Base-by-base conservation (phyloP, 148 eudicot genomes). In the Salicornia ramosissima region DNA sequence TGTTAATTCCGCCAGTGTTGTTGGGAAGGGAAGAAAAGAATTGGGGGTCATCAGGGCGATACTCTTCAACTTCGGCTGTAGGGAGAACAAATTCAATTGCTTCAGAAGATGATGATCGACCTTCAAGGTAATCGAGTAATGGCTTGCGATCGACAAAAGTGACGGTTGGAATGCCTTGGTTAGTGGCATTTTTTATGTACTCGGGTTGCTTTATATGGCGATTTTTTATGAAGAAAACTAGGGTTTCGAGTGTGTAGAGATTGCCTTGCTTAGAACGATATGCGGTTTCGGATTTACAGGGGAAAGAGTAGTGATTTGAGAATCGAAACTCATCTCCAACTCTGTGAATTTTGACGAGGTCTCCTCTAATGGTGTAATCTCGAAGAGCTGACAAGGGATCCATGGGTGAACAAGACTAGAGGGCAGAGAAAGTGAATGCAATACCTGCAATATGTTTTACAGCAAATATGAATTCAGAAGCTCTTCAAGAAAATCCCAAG, bases 181-280 rank as follows among this genome's bases (percentile, higher is more conserved):
- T 58, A 57, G 87, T 84, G 40, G 87, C 86, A 26, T 39, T 60
- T 15, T 75, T 85, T 64, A 94, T 85, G 82, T 94, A 94, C 0
- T 90, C 95, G 10, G 88, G 64, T 67, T 86, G 95, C 40, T 84
- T 84, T 50, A 83, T 80, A 61, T 87, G 84, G 71, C 84, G 86
- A 66, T 94, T 82, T 55, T 80, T 82, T 75, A 88, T 68, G 77
- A 88, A 90, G 82, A 77, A 82, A 64, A 94, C 82, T 25, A 94
- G 91, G 80, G 94, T 85, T 73, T 94, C 97, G 62, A 94, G 95
- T 3, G 96, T 83, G 87, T 90, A 90, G 78, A 80, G 86, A 36
- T 71, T 80, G 45, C 88, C 88, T 59, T 81, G 88, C 65, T 90
- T 90, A 8, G 98, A 88, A 15, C 84, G 84, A 74, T 90, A 94